Conservation (phyloP, 1,284 basidiomycete species). For the Puccinia polysora region DNA sequence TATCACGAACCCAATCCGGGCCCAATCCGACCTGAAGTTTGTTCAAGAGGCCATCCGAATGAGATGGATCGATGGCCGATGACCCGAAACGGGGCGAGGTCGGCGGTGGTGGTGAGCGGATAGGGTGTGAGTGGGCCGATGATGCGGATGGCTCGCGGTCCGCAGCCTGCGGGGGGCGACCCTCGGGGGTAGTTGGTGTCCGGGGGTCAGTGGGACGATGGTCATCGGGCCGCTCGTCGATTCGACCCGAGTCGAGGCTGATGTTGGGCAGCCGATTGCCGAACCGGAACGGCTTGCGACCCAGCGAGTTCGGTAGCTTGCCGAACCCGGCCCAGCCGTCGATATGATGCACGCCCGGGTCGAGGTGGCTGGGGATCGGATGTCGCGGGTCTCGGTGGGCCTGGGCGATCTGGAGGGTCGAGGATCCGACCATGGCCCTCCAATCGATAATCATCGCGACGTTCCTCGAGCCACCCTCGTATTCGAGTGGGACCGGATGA, state of each 20-base stretch:
- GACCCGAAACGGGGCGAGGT: background rate
- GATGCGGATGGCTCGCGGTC: no score
- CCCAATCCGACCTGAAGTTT: background rate
- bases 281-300: constrained; percentile 5
- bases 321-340: constrained; percentile 33
- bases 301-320: constrained; percentile 5
- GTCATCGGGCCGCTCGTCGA: background rate
- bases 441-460: constrained; percentile 96
- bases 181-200: no score
- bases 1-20: constrained; percentile 5
- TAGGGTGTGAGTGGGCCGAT: background rate
- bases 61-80: no score
- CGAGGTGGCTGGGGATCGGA: constrained; percentile 58
- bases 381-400: constrained; percentile 44
- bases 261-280: background rate
- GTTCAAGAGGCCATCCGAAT: no score
- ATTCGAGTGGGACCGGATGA: constrained; percentile 66
- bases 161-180: no score
- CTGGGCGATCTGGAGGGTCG: constrained; percentile 64
- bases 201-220: background rate
- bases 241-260: background rate
- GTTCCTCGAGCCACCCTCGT: constrained; percentile 78
- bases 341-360: constrained; percentile 40
- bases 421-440: constrained; percentile 81
- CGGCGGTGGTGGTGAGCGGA: background rate